These are phyloP conservation scores for Beta vulgaris DNA, from an alignment of 148 eudicot genomes.

Conservation along the genomic window DNA sequence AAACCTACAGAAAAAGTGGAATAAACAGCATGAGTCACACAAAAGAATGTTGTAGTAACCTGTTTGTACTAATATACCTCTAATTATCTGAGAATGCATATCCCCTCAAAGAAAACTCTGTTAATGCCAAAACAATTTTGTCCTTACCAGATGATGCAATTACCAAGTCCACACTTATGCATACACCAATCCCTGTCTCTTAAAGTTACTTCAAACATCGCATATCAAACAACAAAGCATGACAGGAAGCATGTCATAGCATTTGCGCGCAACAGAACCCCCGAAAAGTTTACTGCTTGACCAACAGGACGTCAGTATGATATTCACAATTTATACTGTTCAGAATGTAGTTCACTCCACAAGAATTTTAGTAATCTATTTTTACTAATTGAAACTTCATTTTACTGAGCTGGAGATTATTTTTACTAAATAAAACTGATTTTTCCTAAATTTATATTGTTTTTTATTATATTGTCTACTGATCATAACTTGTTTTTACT, in stretches of 20 bases:
- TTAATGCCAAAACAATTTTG: no score
- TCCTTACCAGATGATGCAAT: neutral
- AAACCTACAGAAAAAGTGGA: neutral
- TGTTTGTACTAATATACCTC: neutral
- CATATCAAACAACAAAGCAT: neutral
- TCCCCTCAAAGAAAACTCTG: no score
- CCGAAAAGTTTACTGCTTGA: neutral
- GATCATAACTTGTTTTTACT: no score
- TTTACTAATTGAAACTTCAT: no score
- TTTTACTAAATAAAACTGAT: no score
- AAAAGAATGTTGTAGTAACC: neutral
- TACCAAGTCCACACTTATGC: neutral
- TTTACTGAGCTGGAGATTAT: neutral
- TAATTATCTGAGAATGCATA: neutral
- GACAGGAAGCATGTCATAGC: neutral
- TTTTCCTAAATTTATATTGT: no score
- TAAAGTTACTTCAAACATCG: neutral
- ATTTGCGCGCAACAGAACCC: neutral
- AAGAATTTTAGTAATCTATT: no score
- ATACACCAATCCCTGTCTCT: neutral
- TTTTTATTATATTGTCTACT: no score
- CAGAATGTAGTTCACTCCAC: neutral
- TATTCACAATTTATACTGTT: neutral
- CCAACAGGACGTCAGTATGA: neutral
- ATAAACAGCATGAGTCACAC: neutral